These are phyloP conservation scores for Phanerodontia chrysosporium DNA, from an alignment of 768 basidiomycete species.

Conservation along the genomic window DNA sequence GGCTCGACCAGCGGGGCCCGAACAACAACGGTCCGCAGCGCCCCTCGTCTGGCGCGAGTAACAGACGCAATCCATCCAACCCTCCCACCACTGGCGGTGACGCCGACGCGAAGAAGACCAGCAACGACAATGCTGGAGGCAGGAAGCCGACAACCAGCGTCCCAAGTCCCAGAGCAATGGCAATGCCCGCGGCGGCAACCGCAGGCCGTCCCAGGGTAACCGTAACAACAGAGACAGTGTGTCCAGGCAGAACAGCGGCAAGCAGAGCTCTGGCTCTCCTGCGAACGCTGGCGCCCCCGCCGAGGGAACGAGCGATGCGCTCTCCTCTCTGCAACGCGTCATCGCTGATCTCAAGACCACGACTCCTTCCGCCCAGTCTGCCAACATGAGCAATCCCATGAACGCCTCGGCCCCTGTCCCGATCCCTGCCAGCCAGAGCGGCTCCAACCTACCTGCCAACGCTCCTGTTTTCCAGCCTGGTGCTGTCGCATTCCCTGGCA, in stretches of 20 bases:
- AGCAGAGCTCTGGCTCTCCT: constrained; percentile 42
- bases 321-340: constrained; percentile 87
- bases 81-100: constrained; percentile 52
- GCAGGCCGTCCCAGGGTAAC: constrained; percentile 57
- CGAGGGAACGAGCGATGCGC: constrained; percentile 70
- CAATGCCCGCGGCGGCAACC: constrained; percentile 37
- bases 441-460: constrained; percentile 56
- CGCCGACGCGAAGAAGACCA: constrained; percentile 66
- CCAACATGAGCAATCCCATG: constrained; percentile 34
- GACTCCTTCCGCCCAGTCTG: constrained; percentile 53
- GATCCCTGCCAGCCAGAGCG: constrained; percentile 43
- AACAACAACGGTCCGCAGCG: constrained; percentile 39
- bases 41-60: constrained; percentile 64
- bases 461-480: constrained; percentile 77
- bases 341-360: constrained; percentile 92
- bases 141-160: constrained; percentile 49
- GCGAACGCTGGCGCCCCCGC: constrained; percentile 43
- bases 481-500: constrained; percentile 48
- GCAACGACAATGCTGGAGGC: constrained; percentile 35
- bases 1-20: constrained; percentile 31
- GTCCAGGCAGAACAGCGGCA: constrained; percentile 32
- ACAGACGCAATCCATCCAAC: constrained; percentile 37
- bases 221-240: constrained; percentile 39
- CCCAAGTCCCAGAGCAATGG: constrained; percentile 31
- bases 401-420: constrained; percentile 29